Evolutionary conservation across 192 early-diverging fungal genomes (phyloP).

Genomic region (Anaeromyces robustus): DNA sequence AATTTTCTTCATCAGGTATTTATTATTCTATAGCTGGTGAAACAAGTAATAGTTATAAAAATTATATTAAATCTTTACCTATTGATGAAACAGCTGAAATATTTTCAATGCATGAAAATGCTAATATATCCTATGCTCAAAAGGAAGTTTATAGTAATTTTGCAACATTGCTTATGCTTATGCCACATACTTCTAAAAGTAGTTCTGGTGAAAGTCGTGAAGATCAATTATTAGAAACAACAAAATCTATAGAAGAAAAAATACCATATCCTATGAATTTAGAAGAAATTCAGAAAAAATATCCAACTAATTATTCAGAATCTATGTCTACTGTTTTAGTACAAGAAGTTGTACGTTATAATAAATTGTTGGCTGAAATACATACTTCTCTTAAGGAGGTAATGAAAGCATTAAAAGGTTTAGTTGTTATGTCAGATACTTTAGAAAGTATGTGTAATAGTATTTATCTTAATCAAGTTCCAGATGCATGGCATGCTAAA

Average conservation of each 20-base stretch:
- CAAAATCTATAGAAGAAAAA: slow-evolving; percentile 19
- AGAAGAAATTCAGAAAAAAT: slow-evolving; percentile 23
- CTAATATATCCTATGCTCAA: slow-evolving; percentile 46
- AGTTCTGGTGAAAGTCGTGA: slow-evolving; percentile 30
- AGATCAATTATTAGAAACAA: slow-evolving; percentile 25
- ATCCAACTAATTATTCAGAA: slow-evolving; percentile 39
- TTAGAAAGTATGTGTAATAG: slow-evolving; percentile 37
- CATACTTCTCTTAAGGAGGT: slow-evolving; percentile 30
- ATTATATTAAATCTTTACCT: slow-evolving; percentile 32
- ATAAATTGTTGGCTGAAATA: slow-evolving; percentile 24
- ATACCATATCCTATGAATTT: slow-evolving; percentile 33
- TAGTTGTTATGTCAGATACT: slow-evolving; percentile 39
- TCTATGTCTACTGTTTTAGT: slow-evolving; percentile 37
- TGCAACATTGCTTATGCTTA: slow-evolving; percentile 30
- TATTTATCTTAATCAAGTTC: slow-evolving; percentile 39
- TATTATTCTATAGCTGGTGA: slow-evolving; percentile 30
- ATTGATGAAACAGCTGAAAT: slow-evolving; percentile 44
- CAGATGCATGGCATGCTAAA: slow-evolving; percentile 27
- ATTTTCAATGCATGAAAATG: slow-evolving; percentile 45
- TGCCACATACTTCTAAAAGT: slow-evolving; percentile 28
- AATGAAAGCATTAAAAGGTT: slow-evolving; percentile 29
- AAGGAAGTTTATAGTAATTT: slow-evolving; percentile 37
- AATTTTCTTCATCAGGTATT: slow-evolving; percentile 24
- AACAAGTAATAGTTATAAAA: slow-evolving; percentile 19
- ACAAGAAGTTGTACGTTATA: slow-evolving; percentile 44